Conservation (phyloP, 805 yeast genomes). For the Wickerhamomyces mucosus region DNA sequence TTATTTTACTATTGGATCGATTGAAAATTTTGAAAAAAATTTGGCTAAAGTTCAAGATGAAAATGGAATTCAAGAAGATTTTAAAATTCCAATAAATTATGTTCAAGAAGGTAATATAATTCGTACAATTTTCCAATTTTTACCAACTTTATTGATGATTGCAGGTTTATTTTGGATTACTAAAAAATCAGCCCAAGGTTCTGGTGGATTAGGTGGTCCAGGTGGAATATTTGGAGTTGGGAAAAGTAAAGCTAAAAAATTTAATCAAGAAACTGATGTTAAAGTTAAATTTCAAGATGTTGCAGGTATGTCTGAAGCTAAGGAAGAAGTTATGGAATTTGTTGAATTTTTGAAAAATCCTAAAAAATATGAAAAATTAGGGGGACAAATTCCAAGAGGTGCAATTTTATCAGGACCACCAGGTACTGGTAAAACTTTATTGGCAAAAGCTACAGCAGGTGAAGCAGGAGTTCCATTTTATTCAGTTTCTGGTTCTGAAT, state of each 20-base stretch:
- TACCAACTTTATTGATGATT: conserved; percentile 84
- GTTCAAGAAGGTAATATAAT: conserved; percentile 59
- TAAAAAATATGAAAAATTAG: conserved; percentile 78
- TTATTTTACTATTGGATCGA: conserved; percentile 77
- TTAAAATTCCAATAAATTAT: conserved; percentile 76
- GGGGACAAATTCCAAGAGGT: conserved; percentile 97
- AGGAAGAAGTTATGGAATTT: conserved; percentile 96
- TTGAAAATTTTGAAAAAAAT: conserved; percentile 78
- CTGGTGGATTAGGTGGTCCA: conserved; percentile 37
- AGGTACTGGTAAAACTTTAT: conserved; percentile 96
- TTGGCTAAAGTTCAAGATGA: conserved; percentile 69
- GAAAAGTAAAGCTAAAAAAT: conserved; percentile 81
- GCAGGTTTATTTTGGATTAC: conserved; percentile 85
- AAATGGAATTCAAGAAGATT: conserved; percentile 46
- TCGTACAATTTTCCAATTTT: conserved; percentile 56
- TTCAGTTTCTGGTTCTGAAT: conserved; percentile 95
- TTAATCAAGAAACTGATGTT: conserved; percentile 86
- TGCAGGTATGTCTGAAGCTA: conserved; percentile 96
- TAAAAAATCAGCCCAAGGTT: conserved; percentile 41
- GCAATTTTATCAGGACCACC: conserved; percentile 98
- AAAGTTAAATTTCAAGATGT: conserved; percentile 87
- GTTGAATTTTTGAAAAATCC: conserved; percentile 91
- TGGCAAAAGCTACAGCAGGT: conserved; percentile 98
- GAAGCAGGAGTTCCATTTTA: conserved; percentile 97
- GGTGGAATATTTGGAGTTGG: conserved; percentile 88